These are phyloP conservation scores for Cymodocea nodosa DNA, from an alignment of 116 monocot species.

Conservation along the genomic window DNA sequence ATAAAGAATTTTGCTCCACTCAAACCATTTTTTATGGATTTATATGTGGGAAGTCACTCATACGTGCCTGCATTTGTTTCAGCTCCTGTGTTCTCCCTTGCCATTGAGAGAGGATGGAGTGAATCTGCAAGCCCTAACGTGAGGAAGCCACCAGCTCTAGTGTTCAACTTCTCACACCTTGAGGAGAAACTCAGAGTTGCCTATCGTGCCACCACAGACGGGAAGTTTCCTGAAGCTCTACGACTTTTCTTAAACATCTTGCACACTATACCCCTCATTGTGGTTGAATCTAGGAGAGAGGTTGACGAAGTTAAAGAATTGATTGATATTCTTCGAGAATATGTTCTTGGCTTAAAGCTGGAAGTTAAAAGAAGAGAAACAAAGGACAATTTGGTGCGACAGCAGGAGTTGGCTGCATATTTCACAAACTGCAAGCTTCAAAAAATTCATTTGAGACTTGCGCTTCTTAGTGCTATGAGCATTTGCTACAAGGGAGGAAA, in stretches of 20 bases:
- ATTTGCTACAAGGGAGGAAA: slow-evolving; percentile 65
- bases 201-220: slow-evolving; percentile 53
- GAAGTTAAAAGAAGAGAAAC: slow-evolving; percentile 63
- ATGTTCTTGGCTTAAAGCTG: slow-evolving; percentile 75
- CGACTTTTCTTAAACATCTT: slow-evolving; percentile 63
- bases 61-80: slow-evolving; percentile 18
- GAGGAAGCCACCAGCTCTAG: slow-evolving; percentile 62
- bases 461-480: slow-evolving; percentile 65
- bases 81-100: slow-evolving; percentile 34
- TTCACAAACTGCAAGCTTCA: slow-evolving; percentile 91
- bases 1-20: slow-evolving; percentile 76
- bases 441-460: slow-evolving; percentile 60
- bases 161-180: slow-evolving; percentile 62
- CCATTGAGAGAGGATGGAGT: slow-evolving; percentile 87
- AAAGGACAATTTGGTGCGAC: slow-evolving; percentile 45
- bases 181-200: slow-evolving; percentile 81
- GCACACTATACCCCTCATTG: slow-evolving; percentile 68
- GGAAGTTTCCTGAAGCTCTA: slow-evolving; percentile 80
- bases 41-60: slow-evolving; percentile 68
- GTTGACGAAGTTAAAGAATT: slow-evolving; percentile 96
- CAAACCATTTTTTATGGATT: slow-evolving; percentile 67
- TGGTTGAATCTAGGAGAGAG: slow-evolving; percentile 84
- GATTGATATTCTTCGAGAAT: slow-evolving; percentile 64
- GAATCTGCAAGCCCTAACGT: slow-evolving; percentile 75
- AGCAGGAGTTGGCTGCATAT: slow-evolving; percentile 85